These are phyloP conservation scores for Starmera stellimalicola DNA, from an alignment of 1,139 yeast species.

Conservation along the genomic window DNA sequence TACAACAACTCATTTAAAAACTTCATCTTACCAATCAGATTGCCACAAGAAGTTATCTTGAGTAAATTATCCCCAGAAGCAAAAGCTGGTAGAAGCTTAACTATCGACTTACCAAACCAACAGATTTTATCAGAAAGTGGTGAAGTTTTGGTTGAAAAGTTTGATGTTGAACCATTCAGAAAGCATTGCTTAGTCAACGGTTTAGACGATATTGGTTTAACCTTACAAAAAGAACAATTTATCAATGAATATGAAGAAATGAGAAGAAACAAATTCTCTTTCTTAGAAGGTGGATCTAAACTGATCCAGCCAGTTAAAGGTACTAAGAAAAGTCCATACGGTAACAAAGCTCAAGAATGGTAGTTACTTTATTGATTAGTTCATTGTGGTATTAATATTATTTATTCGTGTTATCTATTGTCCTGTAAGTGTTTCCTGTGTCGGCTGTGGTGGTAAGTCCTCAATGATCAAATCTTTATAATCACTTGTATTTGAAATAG, in stretches of 20 bases:
- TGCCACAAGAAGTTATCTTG: conserved; percentile 64
- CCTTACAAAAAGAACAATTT: conserved; percentile 78
- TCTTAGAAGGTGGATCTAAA: conserved; percentile 80
- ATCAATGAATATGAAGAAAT: conserved; percentile 64
- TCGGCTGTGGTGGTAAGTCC: conserved; percentile 1
- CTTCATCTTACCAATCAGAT: conserved; percentile 84
- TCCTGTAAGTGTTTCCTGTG: background rate
- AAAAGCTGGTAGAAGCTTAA: conserved; percentile 56
- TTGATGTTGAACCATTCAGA: conserved; percentile 85
- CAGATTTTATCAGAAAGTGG: conserved; percentile 63
- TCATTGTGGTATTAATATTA: background rate
- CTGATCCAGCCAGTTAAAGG: conserved; percentile 60
- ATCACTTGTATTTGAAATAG: conserved; percentile 44
- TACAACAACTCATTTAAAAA: conserved; percentile 95
- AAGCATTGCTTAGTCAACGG: conserved; percentile 93
- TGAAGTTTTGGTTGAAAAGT: conserved; percentile 67
- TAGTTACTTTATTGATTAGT: conserved; percentile 19
- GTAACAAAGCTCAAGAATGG: conserved; percentile 76
- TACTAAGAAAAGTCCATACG: conserved; percentile 58
- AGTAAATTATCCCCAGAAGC: conserved; percentile 75
- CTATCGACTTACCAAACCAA: conserved; percentile 82
- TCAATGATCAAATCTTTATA: conserved; percentile 42
- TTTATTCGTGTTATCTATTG: background rate
- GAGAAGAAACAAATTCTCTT: conserved; percentile 75
- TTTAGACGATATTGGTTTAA: conserved; percentile 92